These are phyloP conservation scores for Acer yangbiense DNA, from an alignment of 345 rosid genomes.

Conservation along the genomic window DNA sequence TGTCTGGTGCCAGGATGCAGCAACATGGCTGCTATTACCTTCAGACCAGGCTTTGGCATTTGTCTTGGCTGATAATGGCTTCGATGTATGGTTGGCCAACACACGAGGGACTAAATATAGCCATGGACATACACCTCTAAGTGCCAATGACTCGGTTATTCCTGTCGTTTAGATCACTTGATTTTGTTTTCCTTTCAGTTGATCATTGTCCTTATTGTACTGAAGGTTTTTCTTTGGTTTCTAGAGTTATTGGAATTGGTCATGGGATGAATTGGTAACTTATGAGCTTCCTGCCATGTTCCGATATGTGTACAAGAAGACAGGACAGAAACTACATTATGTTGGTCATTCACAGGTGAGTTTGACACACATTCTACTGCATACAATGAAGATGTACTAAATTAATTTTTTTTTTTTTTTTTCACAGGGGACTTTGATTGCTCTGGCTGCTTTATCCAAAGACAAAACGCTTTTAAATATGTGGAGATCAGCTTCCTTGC, in stretches of 20 bases:
- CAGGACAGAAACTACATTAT: constrained; percentile 51
- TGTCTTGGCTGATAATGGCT: constrained; percentile 53
- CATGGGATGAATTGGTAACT: constrained; percentile 57
- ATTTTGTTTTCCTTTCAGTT: not conserved
- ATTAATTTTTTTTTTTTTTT: not conserved
- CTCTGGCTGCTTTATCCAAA: constrained; percentile 54
- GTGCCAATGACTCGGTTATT: constrained; percentile 26
- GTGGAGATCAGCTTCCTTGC: constrained; percentile 58
- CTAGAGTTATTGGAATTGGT: constrained; percentile 62
- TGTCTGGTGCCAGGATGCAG: constrained; percentile 43
- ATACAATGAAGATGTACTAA: not conserved
- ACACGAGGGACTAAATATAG: constrained; percentile 53
- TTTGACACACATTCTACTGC: not conserved
- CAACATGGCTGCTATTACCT: constrained; percentile 41
- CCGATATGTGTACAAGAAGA: constrained; percentile 36
- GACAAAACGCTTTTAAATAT: constrained; percentile 26
- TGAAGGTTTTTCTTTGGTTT: not conserved
- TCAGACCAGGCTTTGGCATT: constrained; percentile 46
- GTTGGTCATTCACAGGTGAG: constrained; percentile 53
- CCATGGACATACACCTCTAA: constrained; percentile 37
- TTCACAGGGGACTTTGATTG: constrained; percentile 52
- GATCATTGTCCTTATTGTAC: not conserved
- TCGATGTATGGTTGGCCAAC: constrained; percentile 51
- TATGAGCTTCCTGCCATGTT: constrained; percentile 57
- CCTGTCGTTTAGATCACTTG: not conserved